These are phyloP conservation scores for Hypocreales sp. DNA, from an alignment of 2,329 filamentous ascomycete species.

Conservation along the genomic window DNA sequence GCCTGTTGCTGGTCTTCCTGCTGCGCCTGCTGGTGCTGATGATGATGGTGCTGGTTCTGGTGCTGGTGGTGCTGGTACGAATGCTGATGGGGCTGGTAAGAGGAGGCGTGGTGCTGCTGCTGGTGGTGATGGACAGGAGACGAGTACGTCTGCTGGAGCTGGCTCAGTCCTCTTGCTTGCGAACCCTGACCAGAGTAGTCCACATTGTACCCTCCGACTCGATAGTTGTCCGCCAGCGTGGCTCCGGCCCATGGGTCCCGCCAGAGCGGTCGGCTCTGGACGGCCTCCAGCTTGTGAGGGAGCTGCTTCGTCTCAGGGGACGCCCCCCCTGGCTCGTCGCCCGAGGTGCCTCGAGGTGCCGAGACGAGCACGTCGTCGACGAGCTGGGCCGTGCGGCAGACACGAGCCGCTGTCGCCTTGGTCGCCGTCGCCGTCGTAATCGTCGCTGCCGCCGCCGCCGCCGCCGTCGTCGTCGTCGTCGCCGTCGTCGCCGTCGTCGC, in stretches of 20 bases:
- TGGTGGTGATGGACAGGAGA: constrained; percentile 1
- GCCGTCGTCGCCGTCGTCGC: background rate
- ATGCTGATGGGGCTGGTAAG: background rate
- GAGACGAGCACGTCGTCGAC: background rate
- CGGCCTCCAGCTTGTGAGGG: constrained; percentile 49
- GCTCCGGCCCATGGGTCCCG: constrained; percentile 57
- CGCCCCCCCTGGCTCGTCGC: constrained; percentile 25
- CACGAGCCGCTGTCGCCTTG: no score
- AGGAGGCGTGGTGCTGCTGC: background rate
- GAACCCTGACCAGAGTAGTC: constrained; percentile 55
- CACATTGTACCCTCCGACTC: constrained; percentile 59
- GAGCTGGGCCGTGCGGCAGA: background rate
- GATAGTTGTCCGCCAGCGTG: constrained; percentile 63
- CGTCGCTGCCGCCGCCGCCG: no score
- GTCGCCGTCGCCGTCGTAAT: no score
- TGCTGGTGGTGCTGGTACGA: constrained; percentile 1
- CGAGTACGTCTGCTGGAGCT: constrained; percentile 50
- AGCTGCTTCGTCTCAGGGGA: constrained; percentile 38
- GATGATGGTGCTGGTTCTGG: constrained; percentile 4
- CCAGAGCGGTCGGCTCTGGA: constrained; percentile 65
- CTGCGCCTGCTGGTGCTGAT: constrained; percentile 21
- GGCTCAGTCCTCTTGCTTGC: constrained; percentile 48
- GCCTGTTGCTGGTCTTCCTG: constrained; percentile 7
- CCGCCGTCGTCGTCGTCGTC: background rate
- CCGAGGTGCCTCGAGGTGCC: background rate